Percentiles rank a stretch among this genome's conserved stretches.
Conservation (phyloP, 306 rosid genomes). For the Sicyos edulis region DNA sequence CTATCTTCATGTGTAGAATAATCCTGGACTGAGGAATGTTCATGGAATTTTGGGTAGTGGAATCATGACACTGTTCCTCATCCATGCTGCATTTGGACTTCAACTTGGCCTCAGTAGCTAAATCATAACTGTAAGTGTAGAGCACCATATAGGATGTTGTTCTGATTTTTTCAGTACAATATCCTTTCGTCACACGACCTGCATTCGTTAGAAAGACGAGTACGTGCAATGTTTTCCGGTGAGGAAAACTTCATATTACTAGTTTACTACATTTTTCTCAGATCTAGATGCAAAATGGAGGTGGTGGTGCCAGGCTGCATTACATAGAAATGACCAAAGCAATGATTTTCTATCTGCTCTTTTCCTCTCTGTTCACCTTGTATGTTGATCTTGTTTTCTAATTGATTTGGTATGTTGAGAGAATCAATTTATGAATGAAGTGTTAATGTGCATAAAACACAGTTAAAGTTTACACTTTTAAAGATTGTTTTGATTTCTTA, state of each 20-base stretch:
- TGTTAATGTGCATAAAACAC: too few relatives aligned
- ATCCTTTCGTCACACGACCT: background rate
- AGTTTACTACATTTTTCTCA: background rate
- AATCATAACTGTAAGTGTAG: background rate
- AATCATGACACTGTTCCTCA: constrained; percentile 77
- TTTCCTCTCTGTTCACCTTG: too few relatives aligned
- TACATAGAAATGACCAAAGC: background rate
- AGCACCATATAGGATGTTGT: background rate
- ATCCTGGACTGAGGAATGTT: constrained; percentile 62
- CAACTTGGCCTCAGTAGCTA: constrained; percentile 74
- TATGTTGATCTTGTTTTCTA: too few relatives aligned
- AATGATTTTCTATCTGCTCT: too few relatives aligned
- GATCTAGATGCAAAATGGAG: background rate
- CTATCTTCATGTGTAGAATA: constrained; percentile 44
- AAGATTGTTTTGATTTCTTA: too few relatives aligned
- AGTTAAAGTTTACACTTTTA: too few relatives aligned
- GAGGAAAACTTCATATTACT: constrained; percentile 7
- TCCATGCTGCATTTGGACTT: constrained; percentile 83
- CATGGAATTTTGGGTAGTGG: constrained; percentile 86
- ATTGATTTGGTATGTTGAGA: too few relatives aligned
- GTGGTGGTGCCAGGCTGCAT: background rate
- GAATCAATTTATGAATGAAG: too few relatives aligned
- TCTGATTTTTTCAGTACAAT: background rate
- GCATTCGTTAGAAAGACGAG: background rate
- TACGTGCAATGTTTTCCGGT: background rate